Base-by-base conservation (phyloP, 306 rosid genomes). In the Quercus suber region DNA sequence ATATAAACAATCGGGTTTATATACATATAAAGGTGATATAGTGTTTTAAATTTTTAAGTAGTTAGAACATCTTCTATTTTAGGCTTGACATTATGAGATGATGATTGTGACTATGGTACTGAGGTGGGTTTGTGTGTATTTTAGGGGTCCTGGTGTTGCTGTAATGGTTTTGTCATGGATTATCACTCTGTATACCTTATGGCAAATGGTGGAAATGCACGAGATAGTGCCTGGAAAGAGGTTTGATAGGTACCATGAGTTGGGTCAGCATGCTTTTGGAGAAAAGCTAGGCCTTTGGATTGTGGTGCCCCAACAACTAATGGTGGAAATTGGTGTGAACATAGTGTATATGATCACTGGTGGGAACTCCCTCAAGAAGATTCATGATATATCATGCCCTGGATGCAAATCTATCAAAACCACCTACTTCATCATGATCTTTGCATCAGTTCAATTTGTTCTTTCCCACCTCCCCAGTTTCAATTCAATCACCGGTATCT, bases 171-270 rank as follows among this genome's bases (percentile, higher is more conserved):
- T 83, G 4, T 86, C 89, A 52, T 86, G 89, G 89, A 23, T 86
- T 14, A 83, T 83, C 41, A 86, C 89, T 1, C 71, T 86, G 14
- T 86, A 86, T 49, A 86, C 89, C 27, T 27, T 83, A 4, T 86
- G 89, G 87, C 85, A 80, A 74, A 83, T 86, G 87, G 89, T 86
- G 33, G 73, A 86, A 19, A 71, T 83, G 87, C 89, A 86, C 21
- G 89, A 86, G n/a, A 28, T 55, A 14, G 85, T 80, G 10, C 87
- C 87, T 0, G 87, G 87, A 20, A 82, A 71, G 77, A 71, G 89
- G 73, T 86, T 83, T 37, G 89, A 86, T 13, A 67, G 89, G 70
- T 86, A 86, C 83, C 89, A 86, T 55, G 89, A 86, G 45, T 49
- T 86, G 21, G 85, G 89, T 1, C 87, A 86, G 33, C 81, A 86